Conservation (phyloP, 495 filamentous ascomycete genomes). For the Penicillium paradoxum region DNA sequence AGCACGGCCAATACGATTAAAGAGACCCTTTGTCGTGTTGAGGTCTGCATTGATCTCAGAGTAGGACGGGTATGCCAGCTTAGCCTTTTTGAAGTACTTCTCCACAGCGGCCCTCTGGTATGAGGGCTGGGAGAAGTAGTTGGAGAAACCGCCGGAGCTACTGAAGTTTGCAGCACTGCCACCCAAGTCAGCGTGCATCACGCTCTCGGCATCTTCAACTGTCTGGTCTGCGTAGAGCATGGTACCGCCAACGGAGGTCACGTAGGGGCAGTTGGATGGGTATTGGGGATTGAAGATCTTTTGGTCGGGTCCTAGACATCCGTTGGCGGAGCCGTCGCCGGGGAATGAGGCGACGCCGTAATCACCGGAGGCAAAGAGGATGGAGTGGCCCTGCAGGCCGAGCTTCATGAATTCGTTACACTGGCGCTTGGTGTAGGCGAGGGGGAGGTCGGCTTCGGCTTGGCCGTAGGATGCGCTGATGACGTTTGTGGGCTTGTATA, state of each 20-base stretch:
- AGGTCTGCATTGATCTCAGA: slow-evolving; percentile 30
- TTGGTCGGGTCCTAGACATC: slow-evolving; percentile 36
- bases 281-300: slow-evolving; percentile 47
- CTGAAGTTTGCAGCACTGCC: slow-evolving; percentile 41
- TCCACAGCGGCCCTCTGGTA: slow-evolving; percentile 55
- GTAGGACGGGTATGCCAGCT: slow-evolving; percentile 42
- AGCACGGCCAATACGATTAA: slow-evolving; percentile 55
- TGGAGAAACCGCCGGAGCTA: slow-evolving; percentile 63
- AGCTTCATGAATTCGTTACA: slow-evolving; percentile 63
- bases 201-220: slow-evolving; percentile 39
- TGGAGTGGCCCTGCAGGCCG: slow-evolving; percentile 55
- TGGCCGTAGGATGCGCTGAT: slow-evolving; percentile 57
- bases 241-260: slow-evolving; percentile 50
- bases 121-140: slow-evolving; percentile 54
- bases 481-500: slow-evolving; percentile 56
- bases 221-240: slow-evolving; percentile 38
- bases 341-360: slow-evolving; percentile 50
- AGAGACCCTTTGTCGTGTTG: slow-evolving; percentile 45
- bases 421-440: slow-evolving; percentile 50
- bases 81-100: slow-evolving; percentile 44
- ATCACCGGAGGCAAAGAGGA: slow-evolving; percentile 59
- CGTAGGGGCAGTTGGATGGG: slow-evolving; percentile 48
- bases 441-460: slow-evolving; percentile 47
- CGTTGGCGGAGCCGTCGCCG: slow-evolving; percentile 25
- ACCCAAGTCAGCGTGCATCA: slow-evolving; percentile 27